These are phyloP conservation scores for Zymoseptoria brevis DNA, from an alignment of 2,329 filamentous ascomycete species.

Conservation along the genomic window DNA sequence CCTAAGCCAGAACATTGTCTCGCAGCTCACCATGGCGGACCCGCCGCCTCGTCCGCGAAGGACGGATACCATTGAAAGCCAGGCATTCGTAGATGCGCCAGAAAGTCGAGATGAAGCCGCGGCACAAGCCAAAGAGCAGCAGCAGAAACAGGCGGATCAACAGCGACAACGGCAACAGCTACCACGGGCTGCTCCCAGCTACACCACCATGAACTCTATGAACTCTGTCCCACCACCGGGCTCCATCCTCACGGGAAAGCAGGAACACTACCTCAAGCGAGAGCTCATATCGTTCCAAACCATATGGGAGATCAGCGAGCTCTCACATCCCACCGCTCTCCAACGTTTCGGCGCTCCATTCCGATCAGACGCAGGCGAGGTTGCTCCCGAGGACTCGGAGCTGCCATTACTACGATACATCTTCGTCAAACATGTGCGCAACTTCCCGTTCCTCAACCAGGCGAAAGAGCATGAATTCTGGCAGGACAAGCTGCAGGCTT, in stretches of 20 bases:
- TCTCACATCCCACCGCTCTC: conserved; percentile 89
- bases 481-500: conserved; percentile 96
- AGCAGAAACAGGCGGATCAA: neutral
- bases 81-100: conserved; percentile 25
- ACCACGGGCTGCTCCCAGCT: conserved; percentile 18
- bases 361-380: conserved; percentile 82
- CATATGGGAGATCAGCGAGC: conserved; percentile 79
- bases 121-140: conserved; percentile 10
- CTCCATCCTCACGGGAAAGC: conserved; percentile 77
- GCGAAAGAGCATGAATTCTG: conserved; percentile 98
- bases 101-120: conserved; percentile 16
- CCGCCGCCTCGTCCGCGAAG: conserved; percentile 9
- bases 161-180: conserved; percentile 14
- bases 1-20: neutral
- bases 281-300: conserved; percentile 89
- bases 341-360: conserved; percentile 95
- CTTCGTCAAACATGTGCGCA: conserved; percentile 94
- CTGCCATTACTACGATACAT: conserved; percentile 91
- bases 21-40: conserved; percentile 9
- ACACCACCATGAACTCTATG: conserved; percentile 29
- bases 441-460: conserved; percentile 95
- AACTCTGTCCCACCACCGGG: conserved; percentile 45
- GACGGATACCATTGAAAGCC: conserved; percentile 24
- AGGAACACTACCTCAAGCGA: conserved; percentile 97
- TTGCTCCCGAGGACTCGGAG: conserved; percentile 87